Base-by-base conservation (phyloP, 805 yeast genomes). In the Candida palmyrensis region DNA sequence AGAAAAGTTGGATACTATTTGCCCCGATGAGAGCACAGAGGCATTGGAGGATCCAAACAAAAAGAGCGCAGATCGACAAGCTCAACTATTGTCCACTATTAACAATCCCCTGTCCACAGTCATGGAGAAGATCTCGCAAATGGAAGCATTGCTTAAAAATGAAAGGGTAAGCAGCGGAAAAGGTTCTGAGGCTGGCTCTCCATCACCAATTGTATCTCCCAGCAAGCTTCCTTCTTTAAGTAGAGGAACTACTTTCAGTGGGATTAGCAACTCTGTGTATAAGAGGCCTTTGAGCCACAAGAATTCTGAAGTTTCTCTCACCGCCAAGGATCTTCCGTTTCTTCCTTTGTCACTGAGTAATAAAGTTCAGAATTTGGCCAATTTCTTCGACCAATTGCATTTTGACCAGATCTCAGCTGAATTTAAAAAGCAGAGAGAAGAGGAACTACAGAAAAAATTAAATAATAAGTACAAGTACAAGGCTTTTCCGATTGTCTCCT, bases 351-450 rank as follows among this genome's bases (percentile, higher is more conserved):
- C 11, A 21, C 23, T 9, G 11, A 21, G 10, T 21, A 56, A 35
- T 29, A 61, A 59, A 32, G 95, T 84, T 1, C 71, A 76, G 36
- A 77, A 79, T 40, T 51, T 84, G 33, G 82, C 89, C 0, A 75
- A 62, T 38, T 78, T 75, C 50, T 79, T 78, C 60, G 82, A 83
- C 51, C 77, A 78, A 36, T 75, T 82, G 57, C 90, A 85, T 47
- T 77, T 85, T 42, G 92, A 82, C 45, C 83, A 82, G 36, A 62
- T 85, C 8, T 84, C 96, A 0, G 69, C 71, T 45, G 97, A 92
- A 51, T 89, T 90, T 52, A 94, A 85, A 49, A 69, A 77, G 43
- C 95, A 89, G 49, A 75, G 97, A 49, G 95, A 86, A 42, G 60
- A 68, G 28, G 96, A 90, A 50, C 71, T 87, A 38, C 51, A 54